A percentile compares a stretch with the other conserved stretches of the same genome.
Evolutionary conservation across 345 rosid species (phyloP).

Genomic region (Acer saccharum): DNA sequence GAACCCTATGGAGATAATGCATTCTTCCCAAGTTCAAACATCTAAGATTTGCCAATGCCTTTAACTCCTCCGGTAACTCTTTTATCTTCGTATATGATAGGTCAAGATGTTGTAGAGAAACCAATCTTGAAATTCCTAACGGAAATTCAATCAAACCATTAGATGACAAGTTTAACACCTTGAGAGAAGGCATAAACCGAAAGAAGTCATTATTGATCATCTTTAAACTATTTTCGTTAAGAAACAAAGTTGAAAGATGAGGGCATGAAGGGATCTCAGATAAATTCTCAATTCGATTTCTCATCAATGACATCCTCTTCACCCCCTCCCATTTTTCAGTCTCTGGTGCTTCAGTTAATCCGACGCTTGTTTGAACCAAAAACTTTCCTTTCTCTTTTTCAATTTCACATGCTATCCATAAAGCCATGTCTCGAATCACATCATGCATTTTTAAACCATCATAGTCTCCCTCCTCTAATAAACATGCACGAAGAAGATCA

Average conservation of each 20-base stretch:
- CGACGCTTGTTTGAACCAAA: constrained; percentile 16
- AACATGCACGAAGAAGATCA: constrained; percentile 24
- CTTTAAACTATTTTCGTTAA: not conserved
- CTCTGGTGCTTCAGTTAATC: constrained; percentile 16
- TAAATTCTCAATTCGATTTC: not conserved
- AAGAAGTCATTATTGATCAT: constrained; percentile 19
- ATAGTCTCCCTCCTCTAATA: constrained; percentile 18
- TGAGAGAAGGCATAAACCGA: constrained; percentile 18
- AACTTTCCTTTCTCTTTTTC: constrained; percentile 13
- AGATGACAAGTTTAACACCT: not conserved
- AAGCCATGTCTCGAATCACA: constrained; percentile 41
- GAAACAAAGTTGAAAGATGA: constrained; percentile 32
- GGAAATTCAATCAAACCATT: not conserved
- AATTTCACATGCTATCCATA: constrained; percentile 33
- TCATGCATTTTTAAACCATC: constrained; percentile 41
- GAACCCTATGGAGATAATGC: not conserved
- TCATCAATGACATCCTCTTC: constrained; percentile 32
- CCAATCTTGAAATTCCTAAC: not conserved
- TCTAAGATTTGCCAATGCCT: not conserved
- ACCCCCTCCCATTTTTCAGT: constrained; percentile 17
- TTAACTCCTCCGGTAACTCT: not conserved
- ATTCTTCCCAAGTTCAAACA: not conserved
- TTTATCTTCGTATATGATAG: not conserved
- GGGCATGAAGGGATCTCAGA: constrained; percentile 15
- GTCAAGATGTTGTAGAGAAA: not conserved